Evolutionary conservation across 305 asterid genomes (phyloP).

Genomic region (Fraxinus albicans): DNA sequence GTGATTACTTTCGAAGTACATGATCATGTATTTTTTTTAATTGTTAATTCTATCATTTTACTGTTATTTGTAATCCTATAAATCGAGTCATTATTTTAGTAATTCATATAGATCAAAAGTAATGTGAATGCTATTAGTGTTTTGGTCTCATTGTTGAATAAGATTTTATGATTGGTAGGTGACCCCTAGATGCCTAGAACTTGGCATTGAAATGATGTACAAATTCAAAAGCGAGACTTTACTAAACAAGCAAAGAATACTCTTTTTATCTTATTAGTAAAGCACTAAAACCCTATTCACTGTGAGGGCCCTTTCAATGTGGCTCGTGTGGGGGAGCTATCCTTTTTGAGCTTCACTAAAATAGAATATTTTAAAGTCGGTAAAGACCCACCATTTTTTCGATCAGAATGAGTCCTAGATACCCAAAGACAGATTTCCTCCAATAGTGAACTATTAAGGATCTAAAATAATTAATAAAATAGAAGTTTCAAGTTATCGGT

Average conservation of each 20-base stretch:
- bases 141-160: background rate
- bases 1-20: background rate
- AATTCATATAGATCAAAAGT: background rate
- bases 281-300: background rate
- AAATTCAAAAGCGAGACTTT: background rate
- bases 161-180: background rate
- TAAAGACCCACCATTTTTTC: background rate
- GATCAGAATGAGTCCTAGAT: background rate
- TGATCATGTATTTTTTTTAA: background rate
- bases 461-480: background rate
- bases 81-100: background rate
- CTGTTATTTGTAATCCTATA: no score
- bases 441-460: background rate
- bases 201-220: background rate
- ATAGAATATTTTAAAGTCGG: background rate
- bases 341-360: background rate
- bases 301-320: background rate
- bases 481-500: no score
- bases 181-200: background rate
- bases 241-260: background rate
- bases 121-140: background rate
- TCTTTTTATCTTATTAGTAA: background rate
- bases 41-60: background rate
- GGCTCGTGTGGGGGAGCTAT: background rate
- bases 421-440: background rate